Conservation (phyloP, 345 rosid species). For the Hirschfeldia incana region DNA sequence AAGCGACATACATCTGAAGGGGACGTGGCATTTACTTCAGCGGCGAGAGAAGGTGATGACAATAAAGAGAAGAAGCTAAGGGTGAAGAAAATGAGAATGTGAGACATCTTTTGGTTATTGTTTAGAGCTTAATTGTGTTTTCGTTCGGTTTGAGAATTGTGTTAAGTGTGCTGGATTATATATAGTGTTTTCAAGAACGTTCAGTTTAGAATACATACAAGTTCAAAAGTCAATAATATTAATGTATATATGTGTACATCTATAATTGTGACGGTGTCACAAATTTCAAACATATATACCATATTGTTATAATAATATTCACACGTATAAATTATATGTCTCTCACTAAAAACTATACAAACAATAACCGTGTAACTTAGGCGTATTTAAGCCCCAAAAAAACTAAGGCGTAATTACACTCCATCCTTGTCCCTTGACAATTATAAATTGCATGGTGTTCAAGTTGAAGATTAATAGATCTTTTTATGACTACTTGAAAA, state of each 20-base stretch:
- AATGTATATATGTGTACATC: slow-evolving; percentile 9
- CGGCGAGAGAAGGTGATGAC: slow-evolving; percentile 32
- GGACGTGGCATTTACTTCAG: slow-evolving; percentile 27
- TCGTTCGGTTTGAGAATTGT: slow-evolving; percentile 19
- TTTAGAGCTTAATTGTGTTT: neutral
- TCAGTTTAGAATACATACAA: slow-evolving; percentile 19
- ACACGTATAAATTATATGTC: slow-evolving; percentile 3
- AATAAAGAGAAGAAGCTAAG: slow-evolving; percentile 16
- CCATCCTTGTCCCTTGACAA: neutral
- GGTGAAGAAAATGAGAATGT: slow-evolving; percentile 25
- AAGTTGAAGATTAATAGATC: neutral
- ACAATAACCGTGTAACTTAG: slow-evolving; percentile 1
- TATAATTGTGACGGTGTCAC: slow-evolving; percentile 32
- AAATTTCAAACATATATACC: slow-evolving; percentile 37
- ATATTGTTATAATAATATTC: slow-evolving; percentile 23
- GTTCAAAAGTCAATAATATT: slow-evolving; percentile 29
- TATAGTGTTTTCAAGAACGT: slow-evolving; percentile 27
- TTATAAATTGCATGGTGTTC: slow-evolving; percentile 12
- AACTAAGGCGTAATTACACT: neutral
- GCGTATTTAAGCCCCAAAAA: neutral
- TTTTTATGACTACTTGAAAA: slow-evolving; percentile 1
- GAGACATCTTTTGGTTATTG: slow-evolving; percentile 26
- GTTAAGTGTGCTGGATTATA: slow-evolving; percentile 14
- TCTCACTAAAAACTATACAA: neutral
- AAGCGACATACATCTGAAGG: slow-evolving; percentile 49